Evolutionary conservation across 331 rosid genomes (phyloP).

Genomic region (Telfairia occidentalis): DNA sequence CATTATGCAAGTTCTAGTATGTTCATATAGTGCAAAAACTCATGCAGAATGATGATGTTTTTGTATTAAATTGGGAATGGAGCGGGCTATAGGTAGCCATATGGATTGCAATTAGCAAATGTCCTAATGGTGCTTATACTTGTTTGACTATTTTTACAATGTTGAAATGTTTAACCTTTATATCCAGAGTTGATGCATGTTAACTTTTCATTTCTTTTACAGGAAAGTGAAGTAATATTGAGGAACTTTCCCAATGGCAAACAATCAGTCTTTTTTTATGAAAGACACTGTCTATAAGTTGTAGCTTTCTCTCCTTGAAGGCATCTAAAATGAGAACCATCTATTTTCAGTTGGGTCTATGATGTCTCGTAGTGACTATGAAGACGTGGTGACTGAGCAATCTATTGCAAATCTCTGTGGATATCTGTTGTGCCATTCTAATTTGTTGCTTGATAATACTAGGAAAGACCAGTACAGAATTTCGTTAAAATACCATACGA

Average conservation of each 20-base stretch:
- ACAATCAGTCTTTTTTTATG: conserved; percentile 25
- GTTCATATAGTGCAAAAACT: neutral
- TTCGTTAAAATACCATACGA: conserved; percentile 69
- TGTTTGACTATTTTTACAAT: neutral
- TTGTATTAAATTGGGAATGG: neutral
- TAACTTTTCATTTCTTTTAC: neutral
- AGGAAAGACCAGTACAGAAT: conserved; percentile 65
- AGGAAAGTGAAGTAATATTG: conserved; percentile 11
- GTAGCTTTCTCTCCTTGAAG: conserved; percentile 55
- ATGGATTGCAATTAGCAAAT: neutral
- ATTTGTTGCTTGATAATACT: conserved; percentile 40
- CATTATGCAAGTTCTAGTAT: neutral
- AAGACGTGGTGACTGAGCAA: conserved; percentile 73
- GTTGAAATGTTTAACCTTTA: neutral
- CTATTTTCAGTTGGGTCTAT: conserved; percentile 68
- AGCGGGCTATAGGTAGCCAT: neutral
- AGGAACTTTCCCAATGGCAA: conserved; percentile 31
- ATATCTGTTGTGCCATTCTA: conserved; percentile 55
- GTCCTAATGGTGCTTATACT: neutral
- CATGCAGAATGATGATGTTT: neutral
- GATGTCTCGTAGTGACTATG: conserved; percentile 62
- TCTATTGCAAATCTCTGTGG: conserved; percentile 55
- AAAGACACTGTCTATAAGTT: conserved; percentile 50
- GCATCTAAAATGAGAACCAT: conserved; percentile 46
- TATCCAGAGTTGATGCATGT: neutral